phyloP scores from a whole-genome alignment of 345 rosid species.

The Syzygium aromaticum region DNA sequence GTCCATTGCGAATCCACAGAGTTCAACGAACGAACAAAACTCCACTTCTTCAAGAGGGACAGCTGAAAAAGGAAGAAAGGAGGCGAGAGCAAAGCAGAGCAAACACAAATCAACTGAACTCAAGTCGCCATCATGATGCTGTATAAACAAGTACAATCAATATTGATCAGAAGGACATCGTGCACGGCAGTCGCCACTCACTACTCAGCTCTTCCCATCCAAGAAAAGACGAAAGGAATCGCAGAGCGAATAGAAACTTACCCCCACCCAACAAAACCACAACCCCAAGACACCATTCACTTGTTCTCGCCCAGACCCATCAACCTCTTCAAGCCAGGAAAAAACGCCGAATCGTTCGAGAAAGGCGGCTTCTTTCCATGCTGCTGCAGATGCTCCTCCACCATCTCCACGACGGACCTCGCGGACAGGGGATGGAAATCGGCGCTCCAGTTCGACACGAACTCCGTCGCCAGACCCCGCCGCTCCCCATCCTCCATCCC shows the following conservation, averaged over 20 bases:
- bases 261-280: not conserved
- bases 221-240: not conserved
- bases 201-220: not conserved
- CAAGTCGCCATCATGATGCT: not conserved
- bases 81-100: not conserved
- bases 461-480: conserved; percentile 36
- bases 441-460: conserved; percentile 51
- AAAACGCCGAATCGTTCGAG: conserved; percentile 19
- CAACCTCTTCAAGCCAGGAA: conserved; percentile 58
- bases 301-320: conserved; percentile 33
- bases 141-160: not conserved
- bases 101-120: not conserved
- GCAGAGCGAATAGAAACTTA: not conserved
- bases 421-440: conserved; percentile 68
- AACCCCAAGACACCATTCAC: not conserved
- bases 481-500: conserved; percentile 51
- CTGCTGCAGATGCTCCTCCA: conserved; percentile 48
- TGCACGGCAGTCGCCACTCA: not conserved
- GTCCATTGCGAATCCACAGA: not conserved
- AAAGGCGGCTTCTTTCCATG: conserved; percentile 8
- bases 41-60: not conserved
- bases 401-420: conserved; percentile 55
- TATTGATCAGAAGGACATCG: not conserved
- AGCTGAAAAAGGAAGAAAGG: not conserved
- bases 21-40: not conserved